These are phyloP conservation scores for Fusarium sp. DNA, from an alignment of 2,329 filamentous ascomycete species.

Conservation along the genomic window DNA sequence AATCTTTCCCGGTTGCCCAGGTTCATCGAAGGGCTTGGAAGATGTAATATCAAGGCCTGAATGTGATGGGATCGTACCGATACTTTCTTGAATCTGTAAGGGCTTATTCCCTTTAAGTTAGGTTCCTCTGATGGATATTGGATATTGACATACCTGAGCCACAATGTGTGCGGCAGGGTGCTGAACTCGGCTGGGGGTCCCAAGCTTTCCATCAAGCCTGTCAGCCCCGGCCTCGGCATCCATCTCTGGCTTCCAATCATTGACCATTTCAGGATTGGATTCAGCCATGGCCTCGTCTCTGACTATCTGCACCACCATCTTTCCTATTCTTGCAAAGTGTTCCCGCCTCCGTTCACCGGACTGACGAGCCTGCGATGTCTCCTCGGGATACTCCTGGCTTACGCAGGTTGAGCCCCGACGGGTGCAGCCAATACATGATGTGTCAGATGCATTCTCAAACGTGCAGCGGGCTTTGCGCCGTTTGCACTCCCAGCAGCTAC, in stretches of 20 bases:
- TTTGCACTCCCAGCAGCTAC: constrained; percentile 26
- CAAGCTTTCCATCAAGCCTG: background rate
- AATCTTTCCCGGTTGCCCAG: background rate
- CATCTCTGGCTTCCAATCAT: background rate
- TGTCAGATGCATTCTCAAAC: background rate
- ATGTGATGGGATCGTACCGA: background rate
- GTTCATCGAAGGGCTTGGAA: background rate
- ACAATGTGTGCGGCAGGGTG: background rate
- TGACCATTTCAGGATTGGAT: constrained; percentile 44
- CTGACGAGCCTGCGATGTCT: background rate
- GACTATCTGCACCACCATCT: constrained; percentile 12
- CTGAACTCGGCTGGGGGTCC: background rate
- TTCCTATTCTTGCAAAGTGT: background rate
- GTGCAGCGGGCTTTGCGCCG: constrained; percentile 20
- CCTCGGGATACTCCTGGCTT: constrained; percentile 13
- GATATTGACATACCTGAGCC: background rate
- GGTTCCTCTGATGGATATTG: background rate
- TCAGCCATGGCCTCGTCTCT: constrained; percentile 10
- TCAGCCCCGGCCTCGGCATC: background rate
- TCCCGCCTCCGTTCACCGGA: background rate
- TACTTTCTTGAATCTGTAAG: background rate
- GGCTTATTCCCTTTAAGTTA: too few species aligned
- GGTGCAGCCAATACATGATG: constrained; percentile 6
- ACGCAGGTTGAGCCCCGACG: constrained; percentile 10
- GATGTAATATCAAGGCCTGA: background rate